Conservation (phyloP, 495 filamentous ascomycete genomes). For the Tuber magnatum region DNA sequence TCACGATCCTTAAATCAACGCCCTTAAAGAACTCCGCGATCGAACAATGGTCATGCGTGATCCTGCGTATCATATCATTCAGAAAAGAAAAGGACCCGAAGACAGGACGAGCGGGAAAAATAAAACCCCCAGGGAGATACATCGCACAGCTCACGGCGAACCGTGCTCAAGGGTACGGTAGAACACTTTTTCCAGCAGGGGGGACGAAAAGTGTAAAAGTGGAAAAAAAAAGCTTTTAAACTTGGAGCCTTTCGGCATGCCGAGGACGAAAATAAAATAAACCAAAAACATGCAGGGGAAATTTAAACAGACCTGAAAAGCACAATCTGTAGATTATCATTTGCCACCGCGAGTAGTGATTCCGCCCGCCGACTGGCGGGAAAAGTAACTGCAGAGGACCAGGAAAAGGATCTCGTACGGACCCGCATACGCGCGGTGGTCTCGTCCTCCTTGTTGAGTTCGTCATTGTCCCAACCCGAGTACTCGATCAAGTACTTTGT, state of each 20-base stretch:
- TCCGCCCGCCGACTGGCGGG: conserved; percentile 28
- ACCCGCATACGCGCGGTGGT: conserved; percentile 28
- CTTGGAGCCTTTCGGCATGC: conserved; percentile 23
- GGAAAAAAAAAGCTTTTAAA: not conserved
- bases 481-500: conserved; percentile 35
- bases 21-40: conserved; percentile 35
- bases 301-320: conserved; percentile 38
- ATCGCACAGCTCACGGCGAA: not conserved
- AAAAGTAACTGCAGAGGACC: conserved; percentile 38
- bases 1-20: conserved; percentile 23
- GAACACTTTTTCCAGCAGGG: not conserved
- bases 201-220: not conserved
- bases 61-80: conserved; percentile 22
- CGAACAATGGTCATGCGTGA: conserved; percentile 35
- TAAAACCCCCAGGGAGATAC: not conserved
- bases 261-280: conserved; percentile 24
- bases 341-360: conserved; percentile 44
- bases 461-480: conserved; percentile 24
- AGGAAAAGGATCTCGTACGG: conserved; percentile 42
- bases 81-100: not conserved
- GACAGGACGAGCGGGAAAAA: not conserved
- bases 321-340: conserved; percentile 45
- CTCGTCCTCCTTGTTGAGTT: conserved; percentile 18
- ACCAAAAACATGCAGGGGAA: conserved; percentile 17
- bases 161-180: not conserved